Evolutionary conservation across 805 yeast genomes (phyloP).

Genomic region (Kazachstania martiniae): DNA sequence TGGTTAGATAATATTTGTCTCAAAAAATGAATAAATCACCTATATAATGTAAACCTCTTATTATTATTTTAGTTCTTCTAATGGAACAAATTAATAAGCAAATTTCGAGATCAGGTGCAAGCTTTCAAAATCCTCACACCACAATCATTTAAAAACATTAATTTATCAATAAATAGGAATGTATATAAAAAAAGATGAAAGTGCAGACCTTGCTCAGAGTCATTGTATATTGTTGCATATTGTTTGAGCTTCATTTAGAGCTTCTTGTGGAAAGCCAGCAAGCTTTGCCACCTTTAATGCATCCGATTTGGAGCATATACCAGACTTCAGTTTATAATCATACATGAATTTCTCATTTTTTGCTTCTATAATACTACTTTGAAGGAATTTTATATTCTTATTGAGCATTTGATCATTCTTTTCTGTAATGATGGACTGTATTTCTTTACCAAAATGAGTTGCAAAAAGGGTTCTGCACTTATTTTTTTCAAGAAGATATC

Average conservation of each 20-base stretch:
- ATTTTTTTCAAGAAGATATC: slow-evolving; percentile 42
- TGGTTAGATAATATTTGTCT: no score
- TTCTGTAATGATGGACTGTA: slow-evolving; percentile 31
- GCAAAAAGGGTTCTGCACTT: slow-evolving; percentile 76
- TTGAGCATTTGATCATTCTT: slow-evolving; percentile 18
- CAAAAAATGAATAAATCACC: no score
- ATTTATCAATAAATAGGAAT: no score
- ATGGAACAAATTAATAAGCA: no score
- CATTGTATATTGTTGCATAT: not conserved
- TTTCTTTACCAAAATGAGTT: slow-evolving; percentile 65
- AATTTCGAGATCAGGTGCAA: no score
- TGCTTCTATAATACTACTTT: slow-evolving; percentile 18
- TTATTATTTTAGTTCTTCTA: not conserved
- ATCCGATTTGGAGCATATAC: slow-evolving; percentile 65
- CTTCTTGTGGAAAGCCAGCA: slow-evolving; percentile 66
- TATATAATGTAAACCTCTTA: not conserved
- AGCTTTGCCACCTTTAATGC: slow-evolving; percentile 66
- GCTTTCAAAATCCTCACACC: no score
- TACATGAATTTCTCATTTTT: slow-evolving; percentile 18
- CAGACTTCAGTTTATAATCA: slow-evolving; percentile 50
- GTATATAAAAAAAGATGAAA: no score
- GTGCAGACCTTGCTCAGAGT: not conserved
- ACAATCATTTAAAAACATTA: no score
- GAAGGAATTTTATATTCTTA: slow-evolving; percentile 12
- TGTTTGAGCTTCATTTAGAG: slow-evolving; percentile 40